These are phyloP conservation scores for Martensiomyces pterosporus DNA, from an alignment of 192 early-diverging fungal genomes.

Conservation along the genomic window DNA sequence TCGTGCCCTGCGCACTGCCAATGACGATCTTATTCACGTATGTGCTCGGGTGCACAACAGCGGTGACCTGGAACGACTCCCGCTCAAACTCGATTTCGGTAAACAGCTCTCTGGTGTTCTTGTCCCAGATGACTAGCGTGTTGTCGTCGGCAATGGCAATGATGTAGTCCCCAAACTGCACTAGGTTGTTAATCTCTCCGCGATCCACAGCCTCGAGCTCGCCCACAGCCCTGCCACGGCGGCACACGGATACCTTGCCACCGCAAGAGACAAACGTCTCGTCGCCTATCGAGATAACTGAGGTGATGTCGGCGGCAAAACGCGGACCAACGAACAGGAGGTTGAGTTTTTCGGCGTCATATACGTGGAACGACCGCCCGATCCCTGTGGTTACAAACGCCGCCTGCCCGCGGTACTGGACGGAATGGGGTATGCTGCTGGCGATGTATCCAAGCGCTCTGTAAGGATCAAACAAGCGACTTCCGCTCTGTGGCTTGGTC, in stretches of 20 bases:
- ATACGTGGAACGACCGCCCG: constrained; percentile 86
- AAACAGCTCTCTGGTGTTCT: constrained; percentile 63
- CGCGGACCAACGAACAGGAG: constrained; percentile 75
- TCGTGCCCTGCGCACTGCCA: constrained; percentile 73
- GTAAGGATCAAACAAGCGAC: constrained; percentile 79
- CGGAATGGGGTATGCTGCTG: constrained; percentile 69
- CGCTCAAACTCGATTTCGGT: constrained; percentile 69
- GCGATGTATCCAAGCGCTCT: constrained; percentile 89
- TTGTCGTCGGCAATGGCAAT: constrained; percentile 80
- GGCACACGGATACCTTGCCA: constrained; percentile 57
- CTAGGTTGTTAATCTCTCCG: constrained; percentile 56
- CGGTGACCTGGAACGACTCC: constrained; percentile 64
- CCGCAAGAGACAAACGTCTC: constrained; percentile 72
- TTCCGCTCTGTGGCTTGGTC: constrained; percentile 10
- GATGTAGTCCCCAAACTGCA: constrained; percentile 72
- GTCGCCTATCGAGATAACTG: constrained; percentile 65
- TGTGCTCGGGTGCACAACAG: constrained; percentile 88
- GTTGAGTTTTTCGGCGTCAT: constrained; percentile 74
- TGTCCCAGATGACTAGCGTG: constrained; percentile 72
- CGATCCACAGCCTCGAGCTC: constrained; percentile 20
- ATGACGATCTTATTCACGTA: constrained; percentile 97
- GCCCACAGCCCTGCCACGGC: constrained; percentile 50
- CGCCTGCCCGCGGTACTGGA: constrained; percentile 71
- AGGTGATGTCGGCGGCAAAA: constrained; percentile 62
- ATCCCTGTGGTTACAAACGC: constrained; percentile 85